Evolutionary conservation across 164 flowering plant genomes (phyloP), one percentile per base, ranked within the genome.

Genomic region (Umbellularia californica): DNA sequence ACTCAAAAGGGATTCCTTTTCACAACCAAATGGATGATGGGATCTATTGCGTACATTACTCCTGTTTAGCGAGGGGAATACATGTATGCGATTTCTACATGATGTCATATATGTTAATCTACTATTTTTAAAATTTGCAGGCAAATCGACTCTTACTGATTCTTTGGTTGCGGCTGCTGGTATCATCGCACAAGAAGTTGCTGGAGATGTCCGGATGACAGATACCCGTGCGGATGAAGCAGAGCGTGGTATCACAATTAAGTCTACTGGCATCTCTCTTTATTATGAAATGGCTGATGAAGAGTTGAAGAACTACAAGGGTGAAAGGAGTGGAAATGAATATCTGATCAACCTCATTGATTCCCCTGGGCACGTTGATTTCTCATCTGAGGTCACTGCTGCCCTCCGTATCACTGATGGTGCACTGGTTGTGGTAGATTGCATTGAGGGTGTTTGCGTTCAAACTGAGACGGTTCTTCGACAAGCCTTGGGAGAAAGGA

Each of bases 111-210:
- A 25, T 65, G 25, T 51, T 72, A 23, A 72, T 10, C 30, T 73
- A 20, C 7, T 50, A 1, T 73, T 62, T 65, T 24, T 41, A 9
- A n/a, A 50, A 62, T n/a, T 50, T 41, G 17, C 84, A 88, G 90
- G 90, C 41, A 85, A 86, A 65, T 86, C 90, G 11, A 86, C 90
- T 0, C 90, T 86, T 50, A 88, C 90, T 10, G 90, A 88, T 70
- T 84, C 88, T 50, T 85, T 86, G 64, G 90, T 80, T 20, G 82
- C 79, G n/a, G 79, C 82, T 15, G 82, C 82, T 27, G 76, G 79
- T 10, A 88, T 88, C 80, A 88, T 88, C 76, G 90, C 89, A 2
- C 90, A 88, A 75, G 90, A 86, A 72, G 87, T 82, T 70, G 89
- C 90, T 15, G 81, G 83, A 17, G 83, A 81, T 76, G 83, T 81